A percentile compares a stretch with the other conserved stretches of the same genome.
Evolutionary conservation across 2,329 filamentous ascomycete genomes (phyloP).

Genomic region (Monosporascus sp.): DNA sequence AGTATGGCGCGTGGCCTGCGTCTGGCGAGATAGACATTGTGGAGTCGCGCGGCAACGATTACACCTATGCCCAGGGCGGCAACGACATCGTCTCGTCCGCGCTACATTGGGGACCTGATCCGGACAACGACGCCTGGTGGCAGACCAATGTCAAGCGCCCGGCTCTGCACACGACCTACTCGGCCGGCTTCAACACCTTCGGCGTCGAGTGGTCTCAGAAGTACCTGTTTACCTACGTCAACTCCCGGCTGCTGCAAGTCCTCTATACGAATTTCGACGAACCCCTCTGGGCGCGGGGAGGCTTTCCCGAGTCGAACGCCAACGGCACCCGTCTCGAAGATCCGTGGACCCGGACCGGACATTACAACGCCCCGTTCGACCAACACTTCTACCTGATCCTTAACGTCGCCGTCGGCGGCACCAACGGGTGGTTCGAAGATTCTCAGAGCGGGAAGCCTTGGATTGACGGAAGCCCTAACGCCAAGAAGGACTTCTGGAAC

Average conservation of each 20-base stretch:
- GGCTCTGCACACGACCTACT: slow-evolving; percentile 71
- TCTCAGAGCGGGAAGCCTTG: slow-evolving; percentile 70
- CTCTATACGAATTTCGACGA: slow-evolving; percentile 71
- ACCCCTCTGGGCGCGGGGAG: slow-evolving; percentile 63
- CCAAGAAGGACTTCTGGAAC: slow-evolving; percentile 74
- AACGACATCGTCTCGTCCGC: slow-evolving; percentile 77
- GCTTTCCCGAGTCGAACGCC: slow-evolving; percentile 57
- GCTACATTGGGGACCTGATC: slow-evolving; percentile 76
- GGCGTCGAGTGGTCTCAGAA: slow-evolving; percentile 85
- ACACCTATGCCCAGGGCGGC: slow-evolving; percentile 69
- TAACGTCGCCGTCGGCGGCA: slow-evolving; percentile 71
- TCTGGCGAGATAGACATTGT: slow-evolving; percentile 83
- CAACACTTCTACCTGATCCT: slow-evolving; percentile 71
- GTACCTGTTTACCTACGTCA: slow-evolving; percentile 83
- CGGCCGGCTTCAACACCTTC: slow-evolving; percentile 66
- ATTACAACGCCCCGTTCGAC: slow-evolving; percentile 67
- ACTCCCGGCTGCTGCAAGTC: slow-evolving; percentile 74
- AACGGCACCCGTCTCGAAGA: slow-evolving; percentile 64
- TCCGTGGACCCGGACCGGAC: slow-evolving; percentile 59
- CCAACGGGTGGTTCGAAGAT: slow-evolving; percentile 81
- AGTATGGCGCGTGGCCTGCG: slow-evolving; percentile 71
- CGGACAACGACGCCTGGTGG: slow-evolving; percentile 74
- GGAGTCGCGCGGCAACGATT: slow-evolving; percentile 79
- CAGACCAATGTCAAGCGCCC: slow-evolving; percentile 72
- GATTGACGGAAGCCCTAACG: slow-evolving; percentile 63